Conservation (phyloP, 73 alveolate genomes). For the Urostyla sp. region DNA sequence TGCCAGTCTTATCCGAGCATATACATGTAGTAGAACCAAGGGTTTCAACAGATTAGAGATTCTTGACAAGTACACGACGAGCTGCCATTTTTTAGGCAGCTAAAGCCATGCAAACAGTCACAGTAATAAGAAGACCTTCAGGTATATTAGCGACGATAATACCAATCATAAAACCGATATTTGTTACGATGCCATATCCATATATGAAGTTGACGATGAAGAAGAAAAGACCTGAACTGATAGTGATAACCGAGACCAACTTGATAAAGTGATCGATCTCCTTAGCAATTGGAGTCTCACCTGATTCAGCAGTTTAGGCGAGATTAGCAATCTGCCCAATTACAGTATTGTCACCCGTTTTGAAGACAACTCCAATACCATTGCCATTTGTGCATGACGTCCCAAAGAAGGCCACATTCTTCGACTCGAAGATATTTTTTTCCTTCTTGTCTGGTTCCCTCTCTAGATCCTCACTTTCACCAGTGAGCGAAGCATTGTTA, state of each 20-base stretch:
- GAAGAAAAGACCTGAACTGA: conserved; percentile 87
- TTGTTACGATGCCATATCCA: conserved; percentile 85
- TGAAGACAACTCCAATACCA: conserved; percentile 94
- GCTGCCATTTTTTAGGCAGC: conserved; percentile 95
- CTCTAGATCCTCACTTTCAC: conserved; percentile 91
- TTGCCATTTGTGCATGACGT: conserved; percentile 94
- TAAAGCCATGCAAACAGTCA: conserved; percentile 92
- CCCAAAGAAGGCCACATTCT: conserved; percentile 95
- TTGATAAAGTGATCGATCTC: conserved; percentile 94
- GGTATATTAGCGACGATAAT: conserved; percentile 98
- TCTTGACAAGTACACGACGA: conserved; percentile 92
- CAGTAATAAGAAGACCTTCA: conserved; percentile 94
- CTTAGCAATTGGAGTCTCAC: conserved; percentile 89
- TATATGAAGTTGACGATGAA: conserved; percentile 83
- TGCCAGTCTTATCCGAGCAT: conserved; percentile 98
- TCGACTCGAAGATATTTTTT: conserved; percentile 95
- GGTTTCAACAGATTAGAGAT: conserved; percentile 96
- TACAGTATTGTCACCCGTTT: conserved; percentile 95
- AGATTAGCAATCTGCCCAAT: conserved; percentile 97
- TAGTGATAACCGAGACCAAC: conserved; percentile 92
- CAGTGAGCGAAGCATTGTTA: conserved; percentile 96
- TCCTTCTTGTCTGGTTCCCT: conserved; percentile 88
- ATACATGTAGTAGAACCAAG: conserved; percentile 97
- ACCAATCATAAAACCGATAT: conserved; percentile 92
- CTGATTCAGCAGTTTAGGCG: conserved; percentile 87